phyloP scores from a whole-genome alignment of 441 rosid species.

The Pelargonium myrrhifolium region DNA sequence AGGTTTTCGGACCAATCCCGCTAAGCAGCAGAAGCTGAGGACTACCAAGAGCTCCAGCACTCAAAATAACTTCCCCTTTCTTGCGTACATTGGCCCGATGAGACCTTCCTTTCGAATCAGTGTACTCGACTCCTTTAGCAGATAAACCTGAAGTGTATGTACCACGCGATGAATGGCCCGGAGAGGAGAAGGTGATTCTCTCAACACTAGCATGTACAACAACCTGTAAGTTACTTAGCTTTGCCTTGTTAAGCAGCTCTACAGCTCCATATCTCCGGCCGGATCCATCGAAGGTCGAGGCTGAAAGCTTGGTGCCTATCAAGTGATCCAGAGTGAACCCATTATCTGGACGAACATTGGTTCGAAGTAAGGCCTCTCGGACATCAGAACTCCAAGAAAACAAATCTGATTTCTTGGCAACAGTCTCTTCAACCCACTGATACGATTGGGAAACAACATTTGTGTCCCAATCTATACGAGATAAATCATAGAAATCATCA shows the following conservation, averaged over 20 bases:
- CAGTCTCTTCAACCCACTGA: not conserved
- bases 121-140: not conserved
- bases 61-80: not conserved
- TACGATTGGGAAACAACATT: not conserved
- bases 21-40: conserved; percentile 2
- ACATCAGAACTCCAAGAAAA: not conserved
- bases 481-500: not conserved
- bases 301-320: not conserved
- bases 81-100: not conserved
- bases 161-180: not conserved
- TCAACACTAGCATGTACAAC: not conserved
- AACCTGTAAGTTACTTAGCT: not conserved
- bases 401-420: not conserved
- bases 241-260: not conserved
- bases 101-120: not conserved
- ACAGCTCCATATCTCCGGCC: not conserved
- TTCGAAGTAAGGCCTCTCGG: not conserved
- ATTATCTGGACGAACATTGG: not conserved
- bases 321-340: not conserved
- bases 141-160: too few relatives aligned
- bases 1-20: not conserved
- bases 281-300: not conserved
- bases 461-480: not conserved
- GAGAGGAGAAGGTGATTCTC: not conserved
- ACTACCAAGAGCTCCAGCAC: not conserved